Evolutionary conservation across 805 yeast genomes (phyloP), one percentile per base, ranked within the genome.

Genomic region (Suhomyces kilbournensis): DNA sequence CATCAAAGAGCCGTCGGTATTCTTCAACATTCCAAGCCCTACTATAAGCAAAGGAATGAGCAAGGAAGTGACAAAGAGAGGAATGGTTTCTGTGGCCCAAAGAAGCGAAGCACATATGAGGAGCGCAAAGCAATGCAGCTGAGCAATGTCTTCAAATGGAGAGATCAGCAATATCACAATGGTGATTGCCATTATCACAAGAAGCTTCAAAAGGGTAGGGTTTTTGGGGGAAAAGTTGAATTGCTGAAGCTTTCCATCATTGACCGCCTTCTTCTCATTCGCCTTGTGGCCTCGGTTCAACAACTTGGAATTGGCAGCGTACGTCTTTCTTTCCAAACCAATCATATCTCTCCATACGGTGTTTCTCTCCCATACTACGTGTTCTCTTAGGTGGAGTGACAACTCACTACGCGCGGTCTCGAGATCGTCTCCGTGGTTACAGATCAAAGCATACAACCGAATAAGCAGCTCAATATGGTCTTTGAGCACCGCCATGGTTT

Each of bases 41-140:
- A 94, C 96, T 40, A 90, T 83, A 48, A 93, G 71, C 45, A 93
- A 73, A 1, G 99, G 99, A 17, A 94, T 81, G 35, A 90, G 62
- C 52, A 93, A 68, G 0, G 97, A 86, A 1, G 99, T 93, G 14
- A 88, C 96, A 69, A 90, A 94, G 43, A 93, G 74, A 5, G 98
- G 98, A 57, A 93, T 83, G 0, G 97, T 83, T 65, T 93, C 99
- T 9, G 97, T 89, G 0, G 98, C 97, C 99, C 98, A 93, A 23
- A 92, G 73, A 47, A 92, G 64, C 0, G 97, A 91, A 1, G 96
- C 85, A 60, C 89, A 82, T 3, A 88, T 78, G 45, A 94, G 77
- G 4, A 93, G 74, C 0, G 97, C 96, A 65, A 93, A 79, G 70
- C 99, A 59, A 49, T 71, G 63, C 35, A 65, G 63, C 52, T 74